A percentile compares a stretch with the other conserved stretches of the same genome.
phyloP scores from a whole-genome alignment of 2,329 filamentous ascomycete genomes.

The Sporothrix euskadiensis region DNA sequence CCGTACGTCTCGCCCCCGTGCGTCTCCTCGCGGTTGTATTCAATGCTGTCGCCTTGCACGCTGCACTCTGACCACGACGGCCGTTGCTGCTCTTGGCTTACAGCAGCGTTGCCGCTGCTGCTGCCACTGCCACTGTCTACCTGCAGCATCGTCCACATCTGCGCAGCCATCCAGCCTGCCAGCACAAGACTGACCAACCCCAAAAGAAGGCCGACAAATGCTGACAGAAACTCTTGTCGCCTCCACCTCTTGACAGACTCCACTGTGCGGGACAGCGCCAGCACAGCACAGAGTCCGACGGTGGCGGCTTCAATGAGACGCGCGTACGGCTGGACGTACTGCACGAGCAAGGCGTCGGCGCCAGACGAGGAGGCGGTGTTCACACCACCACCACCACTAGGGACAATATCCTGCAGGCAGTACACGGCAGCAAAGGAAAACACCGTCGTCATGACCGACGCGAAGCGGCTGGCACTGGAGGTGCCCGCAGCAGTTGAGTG shows the following conservation, averaged over 20 bases:
- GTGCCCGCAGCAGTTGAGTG: background rate
- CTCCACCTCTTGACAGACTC: conserved; percentile 26
- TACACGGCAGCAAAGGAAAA: conserved; percentile 11
- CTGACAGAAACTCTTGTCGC: background rate
- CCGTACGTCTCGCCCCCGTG: background rate
- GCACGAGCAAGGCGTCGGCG: conserved; percentile 17
- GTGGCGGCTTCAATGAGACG: conserved; percentile 26
- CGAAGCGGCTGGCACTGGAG: background rate
- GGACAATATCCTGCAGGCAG: background rate
- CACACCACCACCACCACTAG: background rate
- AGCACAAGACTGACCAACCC: conserved; percentile 26
- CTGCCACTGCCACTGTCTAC: background rate
- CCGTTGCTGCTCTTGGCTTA: background rate
- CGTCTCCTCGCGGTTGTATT: background rate
- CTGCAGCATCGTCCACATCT: conserved; percentile 22
- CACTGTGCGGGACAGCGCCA: conserved; percentile 23
- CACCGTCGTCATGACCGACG: background rate
- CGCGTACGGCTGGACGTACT: conserved; percentile 23
- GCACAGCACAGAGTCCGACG: conserved; percentile 27
- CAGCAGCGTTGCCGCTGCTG: background rate
- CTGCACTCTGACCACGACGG: background rate
- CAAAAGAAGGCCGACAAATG: conserved; percentile 21
- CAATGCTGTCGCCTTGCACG: background rate
- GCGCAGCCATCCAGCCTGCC: conserved; percentile 29
- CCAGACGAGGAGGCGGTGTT: background rate